phyloP scores from a whole-genome alignment of 2,329 filamentous ascomycete species.

The Esteya vermicola region DNA sequence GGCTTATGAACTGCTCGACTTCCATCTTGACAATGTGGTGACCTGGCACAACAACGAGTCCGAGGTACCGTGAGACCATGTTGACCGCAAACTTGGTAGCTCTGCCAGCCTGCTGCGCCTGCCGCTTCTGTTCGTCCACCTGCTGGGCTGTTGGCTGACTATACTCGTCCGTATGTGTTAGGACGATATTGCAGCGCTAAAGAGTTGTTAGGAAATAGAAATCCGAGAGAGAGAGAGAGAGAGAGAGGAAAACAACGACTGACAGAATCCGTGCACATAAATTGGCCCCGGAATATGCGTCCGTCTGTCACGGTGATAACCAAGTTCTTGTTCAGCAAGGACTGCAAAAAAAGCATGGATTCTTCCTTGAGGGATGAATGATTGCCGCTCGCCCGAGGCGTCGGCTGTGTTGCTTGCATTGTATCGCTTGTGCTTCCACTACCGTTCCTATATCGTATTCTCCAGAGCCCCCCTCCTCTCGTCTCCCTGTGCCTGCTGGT shows the following conservation, averaged over 20 bases:
- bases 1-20: constrained; percentile 59
- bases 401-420: neutral
- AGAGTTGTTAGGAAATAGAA: neutral
- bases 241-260: constrained; percentile 9
- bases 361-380: constrained; percentile 1
- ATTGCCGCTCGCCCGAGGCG: neutral
- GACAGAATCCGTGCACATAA: constrained; percentile 92
- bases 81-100: constrained; percentile 41
- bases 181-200: constrained; percentile 78
- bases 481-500: too few species aligned
- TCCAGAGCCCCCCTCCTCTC: too few species aligned
- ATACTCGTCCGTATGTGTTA: constrained; percentile 80
- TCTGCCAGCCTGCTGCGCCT: constrained; percentile 13
- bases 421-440: too few species aligned
- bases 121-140: constrained; percentile 22
- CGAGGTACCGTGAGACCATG: constrained; percentile 76
- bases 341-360: constrained; percentile 32
- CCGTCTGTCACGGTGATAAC: constrained; percentile 69
- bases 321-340: constrained; percentile 64
- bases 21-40: constrained; percentile 78
- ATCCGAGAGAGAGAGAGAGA: neutral
- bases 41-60: constrained; percentile 79
- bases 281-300: constrained; percentile 75
- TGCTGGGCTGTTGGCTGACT: constrained; percentile 50
- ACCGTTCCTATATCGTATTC: too few species aligned